These are phyloP conservation scores for Chloranthus sessilifolius DNA, from an alignment of 164 flowering plant genomes.

Conservation along the genomic window DNA sequence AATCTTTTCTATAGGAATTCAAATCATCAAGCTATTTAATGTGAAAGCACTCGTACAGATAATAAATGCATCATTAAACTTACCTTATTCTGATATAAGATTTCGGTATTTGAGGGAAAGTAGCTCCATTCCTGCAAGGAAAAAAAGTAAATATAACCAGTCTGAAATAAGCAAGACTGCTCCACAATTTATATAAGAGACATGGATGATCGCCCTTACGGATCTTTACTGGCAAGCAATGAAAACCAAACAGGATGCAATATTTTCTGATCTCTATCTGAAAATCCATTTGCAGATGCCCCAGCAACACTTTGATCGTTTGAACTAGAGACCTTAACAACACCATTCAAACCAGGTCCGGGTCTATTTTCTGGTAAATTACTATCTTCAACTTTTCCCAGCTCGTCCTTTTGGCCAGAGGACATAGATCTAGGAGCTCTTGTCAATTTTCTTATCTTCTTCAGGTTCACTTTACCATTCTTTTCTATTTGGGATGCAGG, in stretches of 20 bases:
- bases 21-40: not conserved
- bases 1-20: not conserved
- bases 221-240: constrained; percentile 12
- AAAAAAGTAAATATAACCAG: not conserved
- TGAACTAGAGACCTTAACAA: not conserved
- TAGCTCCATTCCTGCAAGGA: constrained; percentile 14
- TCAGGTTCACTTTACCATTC: not conserved
- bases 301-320: not conserved
- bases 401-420: not conserved
- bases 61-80: constrained; percentile 3
- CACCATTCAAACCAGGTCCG: not conserved
- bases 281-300: not conserved
- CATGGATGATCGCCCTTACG: constrained; percentile 11
- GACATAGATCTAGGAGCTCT: constrained; percentile 10
- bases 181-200: not conserved
- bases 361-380: constrained; percentile 1
- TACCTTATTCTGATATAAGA: constrained; percentile 20
- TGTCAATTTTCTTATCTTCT: not conserved
- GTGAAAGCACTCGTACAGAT: not conserved
- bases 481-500: constrained; percentile 8
- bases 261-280: not conserved
- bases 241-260: constrained; percentile 18
- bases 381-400: not conserved
- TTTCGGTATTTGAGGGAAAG: constrained; percentile 18
- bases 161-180: not conserved